Evolutionary conservation across 768 basidiomycete species (phyloP).

Genomic region (Panaeolus papilionaceus): DNA sequence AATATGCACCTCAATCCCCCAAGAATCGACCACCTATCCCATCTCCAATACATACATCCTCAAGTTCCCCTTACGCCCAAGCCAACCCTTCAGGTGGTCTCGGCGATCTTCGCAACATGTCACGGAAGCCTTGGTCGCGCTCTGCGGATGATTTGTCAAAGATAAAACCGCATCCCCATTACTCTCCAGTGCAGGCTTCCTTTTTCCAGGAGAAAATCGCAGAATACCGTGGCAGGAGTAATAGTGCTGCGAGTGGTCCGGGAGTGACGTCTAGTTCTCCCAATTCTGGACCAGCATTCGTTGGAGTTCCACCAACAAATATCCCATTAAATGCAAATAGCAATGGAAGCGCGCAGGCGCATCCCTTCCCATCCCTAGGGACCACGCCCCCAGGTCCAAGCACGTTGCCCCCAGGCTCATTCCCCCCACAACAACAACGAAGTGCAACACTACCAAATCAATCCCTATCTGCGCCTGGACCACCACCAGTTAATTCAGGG

Average conservation of each 20-base stretch:
- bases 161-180: conserved; percentile 39
- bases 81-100: conserved; percentile 38
- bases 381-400: conserved; percentile 33
- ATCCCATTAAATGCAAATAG: conserved; percentile 30
- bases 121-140: conserved; percentile 78
- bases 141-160: conserved; percentile 81
- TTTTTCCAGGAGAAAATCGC: conserved; percentile 66
- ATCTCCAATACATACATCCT: conserved; percentile 16
- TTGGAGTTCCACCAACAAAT: background rate
- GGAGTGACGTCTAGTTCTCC: conserved; percentile 31
- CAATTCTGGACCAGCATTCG: conserved; percentile 25
- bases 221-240: conserved; percentile 68
- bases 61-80: conserved; percentile 10
- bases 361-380: conserved; percentile 49
- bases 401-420: conserved; percentile 24
- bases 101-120: conserved; percentile 74
- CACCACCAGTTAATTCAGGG: background rate
- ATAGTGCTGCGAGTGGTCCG: conserved; percentile 54
- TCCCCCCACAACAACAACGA: conserved; percentile 29
- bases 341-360: conserved; percentile 33
- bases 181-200: conserved; percentile 49
- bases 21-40: background rate
- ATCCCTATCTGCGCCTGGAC: conserved; percentile 42
- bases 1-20: conserved; percentile 5
- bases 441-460: conserved; percentile 39